phyloP scores from a whole-genome alignment of 2,329 filamentous ascomycete species.

The Microascus cirrosus region DNA sequence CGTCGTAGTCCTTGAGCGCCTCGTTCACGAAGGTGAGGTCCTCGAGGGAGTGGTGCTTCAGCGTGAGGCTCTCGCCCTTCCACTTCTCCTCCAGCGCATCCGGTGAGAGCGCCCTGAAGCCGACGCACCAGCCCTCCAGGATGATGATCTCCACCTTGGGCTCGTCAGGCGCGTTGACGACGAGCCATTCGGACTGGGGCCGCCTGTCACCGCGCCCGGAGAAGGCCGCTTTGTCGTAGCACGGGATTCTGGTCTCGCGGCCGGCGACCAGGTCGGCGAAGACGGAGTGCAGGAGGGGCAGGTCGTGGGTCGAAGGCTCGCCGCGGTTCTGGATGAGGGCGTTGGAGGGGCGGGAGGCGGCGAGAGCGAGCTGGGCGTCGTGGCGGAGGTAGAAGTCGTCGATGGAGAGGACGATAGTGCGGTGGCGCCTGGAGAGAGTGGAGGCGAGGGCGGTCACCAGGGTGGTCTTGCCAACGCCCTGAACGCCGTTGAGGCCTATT shows the following conservation, averaged over 20 bases:
- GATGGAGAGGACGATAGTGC: constrained; percentile 66
- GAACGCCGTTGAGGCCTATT: constrained; percentile 81
- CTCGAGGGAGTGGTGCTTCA: constrained; percentile 33
- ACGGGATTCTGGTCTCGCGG: constrained; percentile 48
- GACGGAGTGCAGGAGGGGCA: constrained; percentile 50
- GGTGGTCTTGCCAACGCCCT: constrained; percentile 88
- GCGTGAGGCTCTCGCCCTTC: constrained; percentile 37
- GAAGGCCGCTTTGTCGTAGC: constrained; percentile 76
- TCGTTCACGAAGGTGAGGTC: constrained; percentile 40
- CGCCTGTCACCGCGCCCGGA: constrained; percentile 66
- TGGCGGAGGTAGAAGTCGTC: constrained; percentile 84
- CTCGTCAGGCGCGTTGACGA: constrained; percentile 39
- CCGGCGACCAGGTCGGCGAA: constrained; percentile 37
- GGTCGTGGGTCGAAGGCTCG: constrained; percentile 75
- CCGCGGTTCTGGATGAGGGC: constrained; percentile 70
- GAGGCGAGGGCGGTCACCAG: constrained; percentile 58
- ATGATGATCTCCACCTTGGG: constrained; percentile 53
- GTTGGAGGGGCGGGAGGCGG: constrained; percentile 56
- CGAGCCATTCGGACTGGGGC: constrained; percentile 49
- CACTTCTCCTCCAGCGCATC: constrained; percentile 39
- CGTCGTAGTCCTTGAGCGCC: constrained; percentile 33
- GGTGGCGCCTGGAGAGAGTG: constrained; percentile 44
- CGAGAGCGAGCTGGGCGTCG: constrained; percentile 53
- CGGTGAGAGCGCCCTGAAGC: constrained; percentile 55
- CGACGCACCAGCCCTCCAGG: constrained; percentile 86